These are phyloP conservation scores for Penicillium tannophilum DNA, from an alignment of 495 filamentous ascomycete species.

Conservation along the genomic window DNA sequence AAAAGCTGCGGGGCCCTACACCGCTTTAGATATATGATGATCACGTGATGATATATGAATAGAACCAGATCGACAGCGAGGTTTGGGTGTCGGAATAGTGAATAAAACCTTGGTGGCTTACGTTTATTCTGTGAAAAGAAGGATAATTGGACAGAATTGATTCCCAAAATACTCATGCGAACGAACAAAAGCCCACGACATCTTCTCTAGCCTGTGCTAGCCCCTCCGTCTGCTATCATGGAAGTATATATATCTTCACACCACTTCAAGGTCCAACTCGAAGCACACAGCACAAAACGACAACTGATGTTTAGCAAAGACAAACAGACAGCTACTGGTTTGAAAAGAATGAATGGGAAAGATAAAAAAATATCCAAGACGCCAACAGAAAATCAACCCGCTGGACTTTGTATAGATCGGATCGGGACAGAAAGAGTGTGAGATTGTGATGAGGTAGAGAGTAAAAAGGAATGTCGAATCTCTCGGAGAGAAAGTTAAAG, in stretches of 20 bases:
- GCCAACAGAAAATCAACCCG: conserved; percentile 31
- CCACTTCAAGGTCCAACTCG: neutral
- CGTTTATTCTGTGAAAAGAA: neutral
- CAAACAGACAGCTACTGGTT: conserved; percentile 23
- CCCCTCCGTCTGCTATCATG: conserved; percentile 1
- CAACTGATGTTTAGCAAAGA: conserved; percentile 12
- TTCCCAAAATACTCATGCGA: conserved; percentile 23
- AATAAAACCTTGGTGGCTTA: neutral
- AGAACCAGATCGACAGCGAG: neutral
- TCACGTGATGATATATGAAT: conserved; percentile 13
- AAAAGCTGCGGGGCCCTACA: conserved; percentile 28
- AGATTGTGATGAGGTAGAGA: conserved; percentile 12
- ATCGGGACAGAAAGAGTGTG: conserved; percentile 25
- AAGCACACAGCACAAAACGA: conserved; percentile 13
- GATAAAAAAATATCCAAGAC: conserved; percentile 22
- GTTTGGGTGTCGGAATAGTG: neutral
- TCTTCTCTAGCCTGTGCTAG: conserved; percentile 19
- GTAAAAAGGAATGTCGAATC: conserved; percentile 26
- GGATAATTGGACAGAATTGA: conserved; percentile 18
- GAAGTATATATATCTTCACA: conserved; percentile 27
- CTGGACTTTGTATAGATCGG: conserved; percentile 32
- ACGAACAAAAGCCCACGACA: conserved; percentile 21
- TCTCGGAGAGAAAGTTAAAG: conserved; percentile 18
- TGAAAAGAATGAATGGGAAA: conserved; percentile 28
- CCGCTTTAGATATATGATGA: conserved; percentile 6